A percentile compares a stretch with the other conserved stretches of the same genome.
These are phyloP conservation scores for Dipodascus geniculatus DNA, from an alignment of 805 yeast species.

Conservation along the genomic window DNA sequence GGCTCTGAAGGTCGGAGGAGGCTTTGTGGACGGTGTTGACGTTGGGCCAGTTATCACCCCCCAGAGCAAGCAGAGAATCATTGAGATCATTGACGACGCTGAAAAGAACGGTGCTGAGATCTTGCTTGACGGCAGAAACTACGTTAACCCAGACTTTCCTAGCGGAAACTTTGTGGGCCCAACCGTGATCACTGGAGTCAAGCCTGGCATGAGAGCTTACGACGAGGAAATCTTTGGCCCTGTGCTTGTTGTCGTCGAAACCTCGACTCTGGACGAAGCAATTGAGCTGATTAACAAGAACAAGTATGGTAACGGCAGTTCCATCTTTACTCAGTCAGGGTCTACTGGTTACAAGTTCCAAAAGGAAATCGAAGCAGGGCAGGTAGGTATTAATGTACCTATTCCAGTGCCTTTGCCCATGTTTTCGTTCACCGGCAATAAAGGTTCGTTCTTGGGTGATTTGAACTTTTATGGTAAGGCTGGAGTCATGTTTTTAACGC, in stretches of 20 bases:
- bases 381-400: constrained; percentile 68
- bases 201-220: constrained; percentile 60
- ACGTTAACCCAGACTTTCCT: constrained; percentile 36
- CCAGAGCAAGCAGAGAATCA: constrained; percentile 40
- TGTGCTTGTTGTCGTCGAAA: constrained; percentile 50
- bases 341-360: constrained; percentile 60
- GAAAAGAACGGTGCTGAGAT: constrained; percentile 52
- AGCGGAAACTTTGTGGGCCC: constrained; percentile 66
- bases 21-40: constrained; percentile 50
- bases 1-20: constrained; percentile 47
- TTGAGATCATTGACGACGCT: constrained; percentile 44
- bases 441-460: constrained; percentile 67
- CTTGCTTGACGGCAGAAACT: constrained; percentile 51
- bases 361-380: constrained; percentile 59
- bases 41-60: constrained; percentile 67
- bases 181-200: constrained; percentile 47
- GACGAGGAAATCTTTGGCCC: constrained; percentile 75
- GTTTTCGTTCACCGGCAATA: constrained; percentile 71
- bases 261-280: constrained; percentile 56
- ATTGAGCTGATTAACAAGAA: constrained; percentile 49
- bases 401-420: constrained; percentile 74
- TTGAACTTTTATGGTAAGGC: constrained; percentile 70
- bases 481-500: constrained; percentile 62
- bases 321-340: constrained; percentile 60
- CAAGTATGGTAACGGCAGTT: constrained; percentile 60